Percentiles rank a stretch among this genome's conserved stretches.
Conservation (phyloP, 495 filamentous ascomycete genomes). For the Bryoglossum gracile region DNA sequence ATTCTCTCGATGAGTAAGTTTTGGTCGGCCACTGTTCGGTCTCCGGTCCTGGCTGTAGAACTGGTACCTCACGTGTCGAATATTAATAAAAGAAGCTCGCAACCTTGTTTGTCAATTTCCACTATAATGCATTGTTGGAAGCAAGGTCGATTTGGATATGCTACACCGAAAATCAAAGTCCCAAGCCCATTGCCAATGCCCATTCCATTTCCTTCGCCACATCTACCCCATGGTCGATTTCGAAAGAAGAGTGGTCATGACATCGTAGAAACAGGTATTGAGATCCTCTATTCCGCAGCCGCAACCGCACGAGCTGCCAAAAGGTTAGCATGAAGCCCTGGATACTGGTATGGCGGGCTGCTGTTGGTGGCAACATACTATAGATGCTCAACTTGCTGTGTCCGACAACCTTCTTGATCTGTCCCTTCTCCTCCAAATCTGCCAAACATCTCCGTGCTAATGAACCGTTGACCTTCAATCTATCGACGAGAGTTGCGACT, state of each 20-base stretch:
- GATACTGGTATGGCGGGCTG: background rate
- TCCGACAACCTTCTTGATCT: conserved; percentile 95
- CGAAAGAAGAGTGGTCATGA: conserved; percentile 22
- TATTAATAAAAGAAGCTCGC: too few relatives aligned
- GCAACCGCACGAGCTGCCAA: conserved; percentile 52
- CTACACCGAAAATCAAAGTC: conserved; percentile 28
- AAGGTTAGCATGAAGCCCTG: conserved; percentile 29
- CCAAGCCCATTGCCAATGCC: conserved; percentile 26
- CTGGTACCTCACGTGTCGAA: too few relatives aligned
- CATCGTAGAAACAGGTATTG: conserved; percentile 22
- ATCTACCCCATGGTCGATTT: conserved; percentile 19
- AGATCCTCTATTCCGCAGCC: conserved; percentile 44
- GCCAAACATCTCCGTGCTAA: conserved; percentile 82
- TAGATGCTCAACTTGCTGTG: conserved; percentile 98
- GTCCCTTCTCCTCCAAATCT: conserved; percentile 95
- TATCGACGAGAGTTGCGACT: conserved; percentile 94
- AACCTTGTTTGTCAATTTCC: background rate
- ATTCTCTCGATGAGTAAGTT: too few relatives aligned
- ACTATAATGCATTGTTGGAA: conserved; percentile 14
- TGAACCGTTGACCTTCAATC: conserved; percentile 99
- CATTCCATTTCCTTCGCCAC: conserved; percentile 22
- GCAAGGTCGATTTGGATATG: conserved; percentile 27
- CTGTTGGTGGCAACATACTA: conserved; percentile 57
- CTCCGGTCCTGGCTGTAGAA: too few relatives aligned
- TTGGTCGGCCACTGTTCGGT: too few relatives aligned